Conservation (phyloP, 345 rosid species). For the Limnanthes douglasii region DNA sequence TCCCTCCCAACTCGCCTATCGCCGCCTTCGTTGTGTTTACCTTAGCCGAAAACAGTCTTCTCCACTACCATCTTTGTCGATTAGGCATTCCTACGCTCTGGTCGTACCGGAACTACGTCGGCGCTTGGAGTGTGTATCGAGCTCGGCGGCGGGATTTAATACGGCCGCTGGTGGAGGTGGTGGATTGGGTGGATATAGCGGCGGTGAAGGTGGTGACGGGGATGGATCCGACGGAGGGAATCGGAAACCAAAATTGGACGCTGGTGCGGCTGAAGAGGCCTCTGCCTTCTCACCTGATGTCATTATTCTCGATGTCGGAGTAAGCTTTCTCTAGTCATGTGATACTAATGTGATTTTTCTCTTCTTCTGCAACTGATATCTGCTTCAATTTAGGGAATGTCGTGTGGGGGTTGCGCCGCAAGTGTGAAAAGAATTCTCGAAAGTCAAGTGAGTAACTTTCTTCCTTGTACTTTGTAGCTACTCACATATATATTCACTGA, state of each 20-base stretch:
- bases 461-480: too few relatives aligned
- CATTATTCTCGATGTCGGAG: constrained; percentile 82
- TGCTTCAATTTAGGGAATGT: constrained; percentile 56
- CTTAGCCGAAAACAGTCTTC: constrained; percentile 2
- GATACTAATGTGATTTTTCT: too few relatives aligned
- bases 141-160: constrained; percentile 36
- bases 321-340: constrained; percentile 26
- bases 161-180: constrained; percentile 32
- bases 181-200: constrained; percentile 21
- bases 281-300: constrained; percentile 43
- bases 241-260: constrained; percentile 29
- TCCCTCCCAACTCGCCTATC: constrained; percentile 15
- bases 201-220: constrained; percentile 28
- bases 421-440: constrained; percentile 91
- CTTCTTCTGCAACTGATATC: constrained; percentile 2
- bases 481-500: too few relatives aligned
- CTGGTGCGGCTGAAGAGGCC: constrained; percentile 28
- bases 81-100: constrained; percentile 11
- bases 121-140: constrained; percentile 34
- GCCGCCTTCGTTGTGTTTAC: constrained; percentile 9
- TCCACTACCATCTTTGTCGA: constrained; percentile 3
- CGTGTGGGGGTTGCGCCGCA: constrained; percentile 97
- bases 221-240: constrained; percentile 46
- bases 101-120: constrained; percentile 19
- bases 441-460: constrained; percentile 63